Conservation (phyloP, 495 filamentous ascomycete species). For the Lichina pygmaea region DNA sequence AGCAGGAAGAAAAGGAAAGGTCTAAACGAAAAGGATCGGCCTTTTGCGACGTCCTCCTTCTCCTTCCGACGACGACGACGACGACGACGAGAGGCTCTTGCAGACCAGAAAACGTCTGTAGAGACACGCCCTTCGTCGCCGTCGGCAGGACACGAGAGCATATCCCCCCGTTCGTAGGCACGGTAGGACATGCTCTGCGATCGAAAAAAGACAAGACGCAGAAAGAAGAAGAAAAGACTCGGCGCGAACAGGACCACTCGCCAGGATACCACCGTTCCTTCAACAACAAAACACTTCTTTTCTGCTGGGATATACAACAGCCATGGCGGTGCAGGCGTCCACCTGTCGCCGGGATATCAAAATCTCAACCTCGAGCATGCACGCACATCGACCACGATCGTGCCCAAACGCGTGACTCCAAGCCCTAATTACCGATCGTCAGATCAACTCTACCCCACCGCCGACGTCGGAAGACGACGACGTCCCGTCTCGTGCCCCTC, state of each 20-base stretch:
- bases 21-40: slow-evolving; percentile 1
- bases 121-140: too few species aligned
- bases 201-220: neutral
- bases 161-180: too few species aligned
- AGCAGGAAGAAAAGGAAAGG: slow-evolving; percentile 7
- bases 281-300: too few species aligned
- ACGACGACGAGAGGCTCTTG: too few species aligned
- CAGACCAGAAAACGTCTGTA: too few species aligned
- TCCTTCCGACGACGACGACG: too few species aligned
- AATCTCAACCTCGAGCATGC: neutral
- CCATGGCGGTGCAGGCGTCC: neutral
- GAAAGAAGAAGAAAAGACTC: neutral
- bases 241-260: neutral
- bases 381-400: neutral
- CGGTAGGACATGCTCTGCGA: too few species aligned
- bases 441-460: neutral
- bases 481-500: too few species aligned
- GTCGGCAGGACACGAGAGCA: too few species aligned
- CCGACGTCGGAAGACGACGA: neutral
- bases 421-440: neutral
- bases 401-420: neutral
- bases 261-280: neutral
- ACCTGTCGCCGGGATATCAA: neutral
- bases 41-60: neutral
- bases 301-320: neutral